Base-by-base conservation (phyloP, 495 filamentous ascomycete species). In the Halenospora varia region DNA sequence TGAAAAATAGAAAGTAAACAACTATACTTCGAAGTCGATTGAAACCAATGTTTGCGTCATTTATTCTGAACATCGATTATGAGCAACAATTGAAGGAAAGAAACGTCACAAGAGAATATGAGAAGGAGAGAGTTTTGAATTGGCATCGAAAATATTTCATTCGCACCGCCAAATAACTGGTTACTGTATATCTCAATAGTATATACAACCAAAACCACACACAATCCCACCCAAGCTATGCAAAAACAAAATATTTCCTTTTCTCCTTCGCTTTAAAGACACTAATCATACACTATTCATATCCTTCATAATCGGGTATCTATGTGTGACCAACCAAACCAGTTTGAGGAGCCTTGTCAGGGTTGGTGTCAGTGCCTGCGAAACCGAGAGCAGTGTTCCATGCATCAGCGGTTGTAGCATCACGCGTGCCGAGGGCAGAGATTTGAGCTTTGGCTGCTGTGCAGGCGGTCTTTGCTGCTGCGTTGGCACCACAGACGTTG, bases 401-500 rank as follows among this genome's bases (percentile, higher is more conserved):
- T 22, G 65, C 60, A 64, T 70, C 62, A 40, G 70, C 71, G 3
- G 67, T 70, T 6, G 51, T 46, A 48, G 53, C 54, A 55, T 72
- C 60, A 40, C 61, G 56, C 9, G 66, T 70, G 0, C 66, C 67
- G 0, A 68, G 54, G 19, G 65, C 67, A 1, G 17, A 19, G 48
- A 71, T 66, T 53, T 63, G 44, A 2, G 67, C 67, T 48, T 68
- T 63, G 2, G 75, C 73, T 3, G 71, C 72, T 11, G 62, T 58
- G 26, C 74, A 76, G 15, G 70, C 74, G 17, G 69, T 71, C 26
- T 76, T 77, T 10, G 72, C 71, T 4, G 70, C 66, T 26, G 60
- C 62, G 47, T 71, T 77, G 2, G 75, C 76, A 40, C 67, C 68
- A 57, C 73, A 75, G 11, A 73, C 68, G 59, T 66, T 66, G 18